Evolutionary conservation across 768 basidiomycete genomes (phyloP), one percentile per base, ranked within the genome.

Genomic region (Leccinum olivaceopallidum): DNA sequence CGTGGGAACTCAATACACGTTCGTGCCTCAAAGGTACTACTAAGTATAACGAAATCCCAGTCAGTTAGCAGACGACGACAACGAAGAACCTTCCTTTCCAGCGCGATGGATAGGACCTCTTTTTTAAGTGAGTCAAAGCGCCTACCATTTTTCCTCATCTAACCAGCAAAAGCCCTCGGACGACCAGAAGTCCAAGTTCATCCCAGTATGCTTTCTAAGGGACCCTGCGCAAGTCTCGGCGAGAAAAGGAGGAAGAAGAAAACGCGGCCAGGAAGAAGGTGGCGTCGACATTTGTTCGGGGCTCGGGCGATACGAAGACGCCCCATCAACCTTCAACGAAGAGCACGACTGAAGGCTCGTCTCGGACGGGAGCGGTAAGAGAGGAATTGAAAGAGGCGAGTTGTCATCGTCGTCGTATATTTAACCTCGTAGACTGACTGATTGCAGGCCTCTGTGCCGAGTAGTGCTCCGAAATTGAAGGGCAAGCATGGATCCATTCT

Each of bases 401-500:
- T 71, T 6, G 53, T 70, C 28, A 30, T 30, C 9, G 28, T 32
- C 26, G 52, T 42, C 20, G 36, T 65, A 24, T 56, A 44, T 39
- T 53, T 6, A n/a, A 42, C 39, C 18, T 3, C 26, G 20, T 48
- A 8, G 18, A 18, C 60, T 65, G 22, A 71, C 4, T 63, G 62
- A 7, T 55, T 30, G 30, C 30, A 88, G 83, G 80, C 81, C 0
- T 82, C 84, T 20, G 87, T 91, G 24, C 85, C 87, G 14, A 60
- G 72, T 28, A 71, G 68, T 60, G 78, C 72, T 6, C 83, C 86
- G 1, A 94, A 87, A 71, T 88, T 92, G 0, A 97, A 94, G 72
- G 96, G 96, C 4, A 97, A 94, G 73, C 85, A 96, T 28, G 94
- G 95, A 98, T 99, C 98, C 28, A 28, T 28, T 28, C 72, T 79